Evolutionary conservation across 2,329 filamentous ascomycete species (phyloP).

Genomic region (Fusarium drepaniforme): DNA sequence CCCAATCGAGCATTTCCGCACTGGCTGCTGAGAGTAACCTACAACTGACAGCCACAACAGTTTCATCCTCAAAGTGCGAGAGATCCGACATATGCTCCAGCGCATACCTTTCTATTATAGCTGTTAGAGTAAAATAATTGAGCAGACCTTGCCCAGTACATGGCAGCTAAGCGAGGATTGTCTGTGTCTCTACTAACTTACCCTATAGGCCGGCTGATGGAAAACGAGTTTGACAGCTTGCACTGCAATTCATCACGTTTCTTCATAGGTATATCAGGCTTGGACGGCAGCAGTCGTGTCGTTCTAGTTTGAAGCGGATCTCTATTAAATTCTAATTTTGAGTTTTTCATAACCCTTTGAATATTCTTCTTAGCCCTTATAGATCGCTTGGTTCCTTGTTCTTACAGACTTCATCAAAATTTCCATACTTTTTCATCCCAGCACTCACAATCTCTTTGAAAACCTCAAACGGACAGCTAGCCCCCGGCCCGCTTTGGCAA

Average conservation of each 20-base stretch:
- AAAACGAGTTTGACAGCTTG: background rate
- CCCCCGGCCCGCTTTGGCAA: conserved; percentile 35
- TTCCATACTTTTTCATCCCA: conserved; percentile 36
- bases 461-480: conserved; percentile 35
- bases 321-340: background rate
- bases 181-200: background rate
- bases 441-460: conserved; percentile 35
- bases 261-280: background rate
- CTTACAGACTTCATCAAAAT: conserved; percentile 38
- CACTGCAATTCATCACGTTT: background rate
- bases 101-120: background rate
- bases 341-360: background rate
- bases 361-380: background rate
- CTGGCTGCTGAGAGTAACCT: background rate
- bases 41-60: background rate
- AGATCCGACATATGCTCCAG: background rate
- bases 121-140: background rate
- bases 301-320: background rate
- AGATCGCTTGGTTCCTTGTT: conserved; percentile 33
- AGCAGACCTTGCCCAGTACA: background rate
- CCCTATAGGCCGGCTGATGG: background rate
- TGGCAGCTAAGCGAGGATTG: background rate
- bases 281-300: background rate
- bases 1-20: background rate
- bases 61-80: background rate